Base-by-base conservation (phyloP, 495 filamentous ascomycete genomes). In the Annulohypoxylon moriforme region DNA sequence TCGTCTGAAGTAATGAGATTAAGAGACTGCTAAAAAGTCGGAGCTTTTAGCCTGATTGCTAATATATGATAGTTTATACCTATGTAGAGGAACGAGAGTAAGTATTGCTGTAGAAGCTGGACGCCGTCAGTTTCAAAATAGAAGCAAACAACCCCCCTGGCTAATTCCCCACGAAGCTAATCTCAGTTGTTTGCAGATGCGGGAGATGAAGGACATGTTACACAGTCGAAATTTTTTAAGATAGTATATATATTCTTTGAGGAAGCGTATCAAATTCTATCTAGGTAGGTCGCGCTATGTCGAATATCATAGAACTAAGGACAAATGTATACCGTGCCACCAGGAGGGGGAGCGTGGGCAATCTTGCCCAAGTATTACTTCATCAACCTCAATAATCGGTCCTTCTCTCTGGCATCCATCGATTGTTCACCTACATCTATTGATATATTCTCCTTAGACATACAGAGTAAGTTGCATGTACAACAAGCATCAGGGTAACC, bases 321-420 rank as follows among this genome's bases (percentile, higher is more conserved):
- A 16, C 31, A 34, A 20, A 24, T 3, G 8, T 14, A 42, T 29
- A 38, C 49, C 4, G 60, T 64, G 33, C 27, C 7, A 55, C 60
- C 8, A 31, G 13, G 34, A 36, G 33, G n/a, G 42, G 33, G 24
- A 24, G 20, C 18, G 16, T 50, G 27, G 9, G 44, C 27, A 36
- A 36, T 33, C 59, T 38, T 38, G 59, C 29, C 27, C 31, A 20
- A 42, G 47, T 63, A 20, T 42, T 33, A 63, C 60, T 24, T 52
- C 34, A 18, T 29, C 60, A 31, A 40, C 33, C 9, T 63, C 16
- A 40, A 24, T 9, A 55, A 20, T 64, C 49, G 49, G 34, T 14
- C 61, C 49, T 40, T 63, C 25, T 22, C 47, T 29, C 22, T 27
- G n/a, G n/a, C n/a, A 18, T 50, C 20, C 57, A 16, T 24, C 4